These are phyloP conservation scores for Penicillium cataractarum DNA, from an alignment of 495 filamentous ascomycete genomes.

Conservation along the genomic window DNA sequence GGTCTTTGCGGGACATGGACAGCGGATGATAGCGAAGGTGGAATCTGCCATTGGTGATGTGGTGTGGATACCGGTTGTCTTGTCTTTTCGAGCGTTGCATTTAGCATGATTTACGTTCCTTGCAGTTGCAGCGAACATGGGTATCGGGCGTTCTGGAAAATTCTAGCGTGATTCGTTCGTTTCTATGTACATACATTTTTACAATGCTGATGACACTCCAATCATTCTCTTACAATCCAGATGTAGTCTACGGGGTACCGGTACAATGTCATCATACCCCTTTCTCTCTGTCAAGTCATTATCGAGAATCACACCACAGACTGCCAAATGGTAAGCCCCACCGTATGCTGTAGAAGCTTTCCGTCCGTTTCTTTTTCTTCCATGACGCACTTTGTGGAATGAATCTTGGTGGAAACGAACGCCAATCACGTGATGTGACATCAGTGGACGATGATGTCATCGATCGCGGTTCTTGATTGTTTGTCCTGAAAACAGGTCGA, in stretches of 20 bases:
- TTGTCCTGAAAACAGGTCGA: background rate
- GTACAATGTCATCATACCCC: conserved; percentile 20
- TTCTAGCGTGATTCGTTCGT: background rate
- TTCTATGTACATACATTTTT: background rate
- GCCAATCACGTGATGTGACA: conserved; percentile 29
- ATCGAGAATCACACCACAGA: conserved; percentile 1
- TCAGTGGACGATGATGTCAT: conserved; percentile 28
- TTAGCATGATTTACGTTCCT: conserved; percentile 17
- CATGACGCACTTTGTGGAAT: conserved; percentile 16
- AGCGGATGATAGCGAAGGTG: conserved; percentile 80
- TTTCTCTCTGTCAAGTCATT: background rate
- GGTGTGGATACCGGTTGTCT: background rate
- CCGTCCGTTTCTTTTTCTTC: conserved; percentile 2
- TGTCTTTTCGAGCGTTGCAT: conserved; percentile 23
- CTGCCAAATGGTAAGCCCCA: conserved; percentile 4
- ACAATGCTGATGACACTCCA: background rate
- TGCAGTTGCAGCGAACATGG: conserved; percentile 10
- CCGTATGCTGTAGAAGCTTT: conserved; percentile 14
- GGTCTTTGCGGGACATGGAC: conserved; percentile 86
- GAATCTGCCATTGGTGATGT: conserved; percentile 66
- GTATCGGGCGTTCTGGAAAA: conserved; percentile 1
- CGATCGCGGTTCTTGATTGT: conserved; percentile 13
- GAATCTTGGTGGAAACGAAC: background rate
- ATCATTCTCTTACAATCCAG: background rate
- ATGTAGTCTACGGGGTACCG: background rate